These are phyloP conservation scores for Agrocybe pediades DNA, from an alignment of 768 basidiomycete genomes.

Conservation along the genomic window DNA sequence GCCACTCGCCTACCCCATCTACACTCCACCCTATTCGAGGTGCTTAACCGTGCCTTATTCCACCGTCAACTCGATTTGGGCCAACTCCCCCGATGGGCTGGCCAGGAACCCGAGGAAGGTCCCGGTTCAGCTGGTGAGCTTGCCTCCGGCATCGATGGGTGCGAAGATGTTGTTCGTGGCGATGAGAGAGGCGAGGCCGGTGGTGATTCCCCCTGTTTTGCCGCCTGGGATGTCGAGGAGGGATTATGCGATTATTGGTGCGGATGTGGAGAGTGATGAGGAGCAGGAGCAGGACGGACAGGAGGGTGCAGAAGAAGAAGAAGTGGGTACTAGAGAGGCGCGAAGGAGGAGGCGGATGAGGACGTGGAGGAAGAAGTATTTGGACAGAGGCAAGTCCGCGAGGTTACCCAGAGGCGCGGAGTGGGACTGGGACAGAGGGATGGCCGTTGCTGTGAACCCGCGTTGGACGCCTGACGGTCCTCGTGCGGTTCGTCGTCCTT, in stretches of 20 bases:
- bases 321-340: too few relatives aligned
- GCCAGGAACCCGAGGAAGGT: constrained; percentile 13
- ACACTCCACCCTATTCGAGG: constrained; percentile 49
- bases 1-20: constrained; percentile 30
- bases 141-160: constrained; percentile 53
- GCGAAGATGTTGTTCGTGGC: constrained; percentile 68
- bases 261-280: too few relatives aligned
- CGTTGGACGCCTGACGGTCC: neutral
- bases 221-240: constrained; percentile 8
- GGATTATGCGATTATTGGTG: neutral
- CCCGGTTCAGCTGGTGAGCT: neutral
- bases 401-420: constrained; percentile 26
- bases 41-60: neutral
- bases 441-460: constrained; percentile 8
- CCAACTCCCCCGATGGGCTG: constrained; percentile 33
- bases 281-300: too few relatives aligned
- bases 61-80: neutral
- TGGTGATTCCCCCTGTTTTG: constrained; percentile 42
- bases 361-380: neutral
- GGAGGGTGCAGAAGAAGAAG: neutral
- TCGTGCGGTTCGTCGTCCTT: neutral
- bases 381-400: constrained; percentile 35
- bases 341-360: neutral
- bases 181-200: constrained; percentile 49
- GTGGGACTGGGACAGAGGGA: constrained; percentile 28